phyloP scores from a whole-genome alignment of 2,329 filamentous ascomycete genomes.

The Ceratocystis eucalypticola region DNA sequence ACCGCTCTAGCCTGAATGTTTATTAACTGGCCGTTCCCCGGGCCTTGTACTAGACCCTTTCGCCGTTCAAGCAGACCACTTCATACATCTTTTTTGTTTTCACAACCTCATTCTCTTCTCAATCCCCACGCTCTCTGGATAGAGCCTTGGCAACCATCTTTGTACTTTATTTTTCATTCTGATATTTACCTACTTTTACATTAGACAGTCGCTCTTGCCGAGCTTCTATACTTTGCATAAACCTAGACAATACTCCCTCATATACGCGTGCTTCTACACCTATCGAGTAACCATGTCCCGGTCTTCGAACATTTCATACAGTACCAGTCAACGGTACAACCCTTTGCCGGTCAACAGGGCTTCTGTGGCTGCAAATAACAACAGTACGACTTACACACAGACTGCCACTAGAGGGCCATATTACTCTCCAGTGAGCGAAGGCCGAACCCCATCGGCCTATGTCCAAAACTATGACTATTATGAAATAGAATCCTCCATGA shows the following conservation, averaged over 20 bases:
- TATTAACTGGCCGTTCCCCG: conserved; percentile 4
- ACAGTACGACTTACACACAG: conserved; percentile 13
- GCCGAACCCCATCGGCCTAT: conserved; percentile 12
- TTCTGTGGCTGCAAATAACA: neutral
- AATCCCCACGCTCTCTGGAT: too few species aligned
- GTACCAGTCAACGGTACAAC: conserved; percentile 4
- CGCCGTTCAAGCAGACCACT: neutral
- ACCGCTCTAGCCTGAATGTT: neutral
- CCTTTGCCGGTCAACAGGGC: neutral
- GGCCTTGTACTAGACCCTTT: neutral
- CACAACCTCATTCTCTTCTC: neutral
- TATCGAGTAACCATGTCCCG: conserved; percentile 14
- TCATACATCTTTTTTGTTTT: neutral
- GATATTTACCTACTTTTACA: too few species aligned
- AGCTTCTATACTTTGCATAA: too few species aligned
- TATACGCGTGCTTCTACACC: neutral
- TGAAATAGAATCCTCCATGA: conserved; percentile 9
- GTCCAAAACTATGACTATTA: conserved; percentile 17
- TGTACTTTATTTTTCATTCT: too few species aligned
- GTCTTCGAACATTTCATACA: neutral
- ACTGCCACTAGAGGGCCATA: conserved; percentile 14
- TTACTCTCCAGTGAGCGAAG: conserved; percentile 18
- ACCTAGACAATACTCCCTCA: too few species aligned
- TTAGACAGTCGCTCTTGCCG: too few species aligned
- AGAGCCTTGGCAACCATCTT: too few species aligned